A percentile compares a stretch with the other conserved stretches of the same genome.
Conservation (phyloP, 495 filamentous ascomycete genomes). For the Xylaria longipes region DNA sequence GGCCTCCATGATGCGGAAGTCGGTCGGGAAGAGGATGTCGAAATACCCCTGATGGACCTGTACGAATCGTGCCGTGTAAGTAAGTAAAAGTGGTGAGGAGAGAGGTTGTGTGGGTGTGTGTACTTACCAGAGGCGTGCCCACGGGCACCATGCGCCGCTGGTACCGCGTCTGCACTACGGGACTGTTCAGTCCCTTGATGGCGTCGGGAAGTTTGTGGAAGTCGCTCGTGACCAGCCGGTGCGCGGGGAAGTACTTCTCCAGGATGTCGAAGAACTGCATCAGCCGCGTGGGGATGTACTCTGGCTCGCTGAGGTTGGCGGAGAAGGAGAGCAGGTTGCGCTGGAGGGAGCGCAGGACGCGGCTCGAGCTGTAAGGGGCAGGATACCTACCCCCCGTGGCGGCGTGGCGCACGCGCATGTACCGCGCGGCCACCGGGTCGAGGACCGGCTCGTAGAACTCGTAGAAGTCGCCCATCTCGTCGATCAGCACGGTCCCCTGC, state of each 20-base stretch:
- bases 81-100: not conserved
- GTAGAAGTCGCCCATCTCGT: constrained; percentile 85
- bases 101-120: not conserved
- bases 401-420: constrained; percentile 75
- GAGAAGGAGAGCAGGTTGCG: constrained; percentile 69
- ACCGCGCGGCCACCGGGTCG: constrained; percentile 83
- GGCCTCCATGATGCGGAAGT: constrained; percentile 86
- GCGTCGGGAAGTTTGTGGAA: constrained; percentile 87
- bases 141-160: constrained; percentile 86
- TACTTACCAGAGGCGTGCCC: constrained; percentile 82
- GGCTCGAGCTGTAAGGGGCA: constrained; percentile 59
- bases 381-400: constrained; percentile 57
- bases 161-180: constrained; percentile 95
- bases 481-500: constrained; percentile 87
- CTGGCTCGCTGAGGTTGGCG: constrained; percentile 76
- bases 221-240: constrained; percentile 87
- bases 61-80: no score
- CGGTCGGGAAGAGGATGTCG: constrained; percentile 97
- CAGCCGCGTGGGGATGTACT: constrained; percentile 92
- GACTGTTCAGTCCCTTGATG: constrained; percentile 82
- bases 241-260: constrained; percentile 82
- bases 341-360: constrained; percentile 64
- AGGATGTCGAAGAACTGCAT: constrained; percentile 97
- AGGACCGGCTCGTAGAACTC: constrained; percentile 84
- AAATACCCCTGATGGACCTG: constrained; percentile 98